Conservation (phyloP, 2,329 filamentous ascomycete species). For the Aspergillus brasiliensis region DNA sequence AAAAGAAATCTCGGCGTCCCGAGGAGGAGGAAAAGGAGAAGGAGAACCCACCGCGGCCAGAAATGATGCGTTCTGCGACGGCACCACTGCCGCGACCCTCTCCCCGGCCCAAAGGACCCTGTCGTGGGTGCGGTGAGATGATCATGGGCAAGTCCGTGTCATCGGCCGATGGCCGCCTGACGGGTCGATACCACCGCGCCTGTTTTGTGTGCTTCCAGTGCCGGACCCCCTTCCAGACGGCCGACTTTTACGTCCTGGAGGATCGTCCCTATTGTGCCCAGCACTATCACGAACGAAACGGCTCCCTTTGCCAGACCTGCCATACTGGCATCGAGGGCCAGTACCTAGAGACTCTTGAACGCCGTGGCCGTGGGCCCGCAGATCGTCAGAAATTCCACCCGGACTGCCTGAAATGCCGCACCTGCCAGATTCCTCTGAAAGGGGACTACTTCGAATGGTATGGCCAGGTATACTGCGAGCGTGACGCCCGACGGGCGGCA, state of each 20-base stretch:
- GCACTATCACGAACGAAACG: slow-evolving; percentile 91
- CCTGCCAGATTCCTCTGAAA: slow-evolving; percentile 70
- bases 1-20: slow-evolving; percentile 16
- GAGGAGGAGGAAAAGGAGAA: slow-evolving; percentile 17
- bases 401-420: slow-evolving; percentile 77
- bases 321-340: slow-evolving; percentile 87
- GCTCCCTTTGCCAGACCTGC: slow-evolving; percentile 79
- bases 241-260: slow-evolving; percentile 88
- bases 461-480: slow-evolving; percentile 80
- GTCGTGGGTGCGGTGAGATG: slow-evolving; percentile 74
- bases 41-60: slow-evolving; percentile 7
- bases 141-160: slow-evolving; percentile 93
- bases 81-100: slow-evolving; percentile 44
- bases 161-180: slow-evolving; percentile 86
- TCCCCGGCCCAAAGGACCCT: slow-evolving; percentile 66
- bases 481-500: slow-evolving; percentile 70
- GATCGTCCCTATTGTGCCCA: slow-evolving; percentile 88
- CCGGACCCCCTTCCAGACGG: slow-evolving; percentile 74
- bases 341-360: slow-evolving; percentile 78
- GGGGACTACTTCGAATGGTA: slow-evolving; percentile 92
- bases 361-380: slow-evolving; percentile 32
- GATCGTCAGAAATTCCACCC: slow-evolving; percentile 77
- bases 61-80: slow-evolving; percentile 25
- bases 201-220: slow-evolving; percentile 94
- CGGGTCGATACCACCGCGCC: slow-evolving; percentile 89